These are phyloP conservation scores for Podospora pseudoanserina DNA, from an alignment of 495 filamentous ascomycete genomes.

Conservation along the genomic window DNA sequence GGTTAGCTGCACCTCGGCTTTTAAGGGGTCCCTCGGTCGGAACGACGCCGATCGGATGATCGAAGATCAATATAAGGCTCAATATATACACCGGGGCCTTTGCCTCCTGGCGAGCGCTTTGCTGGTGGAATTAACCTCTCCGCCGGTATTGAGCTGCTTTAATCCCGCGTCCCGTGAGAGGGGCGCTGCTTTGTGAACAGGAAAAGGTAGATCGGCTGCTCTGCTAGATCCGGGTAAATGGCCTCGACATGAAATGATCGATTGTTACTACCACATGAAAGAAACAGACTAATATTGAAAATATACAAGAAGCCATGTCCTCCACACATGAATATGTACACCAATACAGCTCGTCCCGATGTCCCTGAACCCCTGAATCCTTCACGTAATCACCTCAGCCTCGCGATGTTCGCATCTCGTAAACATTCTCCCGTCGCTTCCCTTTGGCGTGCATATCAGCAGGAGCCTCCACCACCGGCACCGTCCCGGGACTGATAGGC, in stretches of 20 bases:
- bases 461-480: neutral
- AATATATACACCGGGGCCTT: slow-evolving; percentile 4
- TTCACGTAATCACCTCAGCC: neutral
- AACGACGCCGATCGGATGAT: neutral
- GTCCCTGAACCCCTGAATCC: neutral
- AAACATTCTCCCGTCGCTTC: neutral
- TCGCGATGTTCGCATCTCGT: neutral
- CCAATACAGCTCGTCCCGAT: neutral
- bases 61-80: neutral
- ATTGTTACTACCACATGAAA: neutral
- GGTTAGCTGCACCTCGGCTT: neutral
- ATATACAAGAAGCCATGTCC: neutral
- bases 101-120: neutral
- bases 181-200: neutral
- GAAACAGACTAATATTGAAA: neutral
- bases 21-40: neutral
- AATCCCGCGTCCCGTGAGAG: slow-evolving; percentile 1
- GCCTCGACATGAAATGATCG: neutral
- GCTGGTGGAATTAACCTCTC: slow-evolving; percentile 1
- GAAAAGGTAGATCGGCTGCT: neutral
- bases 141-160: neutral
- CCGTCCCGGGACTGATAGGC: neutral
- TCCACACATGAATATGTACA: neutral
- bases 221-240: neutral
- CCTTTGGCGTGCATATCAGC: neutral